Base-by-base conservation (phyloP, 768 basidiomycete genomes). In the Lactifluus rugatus region DNA sequence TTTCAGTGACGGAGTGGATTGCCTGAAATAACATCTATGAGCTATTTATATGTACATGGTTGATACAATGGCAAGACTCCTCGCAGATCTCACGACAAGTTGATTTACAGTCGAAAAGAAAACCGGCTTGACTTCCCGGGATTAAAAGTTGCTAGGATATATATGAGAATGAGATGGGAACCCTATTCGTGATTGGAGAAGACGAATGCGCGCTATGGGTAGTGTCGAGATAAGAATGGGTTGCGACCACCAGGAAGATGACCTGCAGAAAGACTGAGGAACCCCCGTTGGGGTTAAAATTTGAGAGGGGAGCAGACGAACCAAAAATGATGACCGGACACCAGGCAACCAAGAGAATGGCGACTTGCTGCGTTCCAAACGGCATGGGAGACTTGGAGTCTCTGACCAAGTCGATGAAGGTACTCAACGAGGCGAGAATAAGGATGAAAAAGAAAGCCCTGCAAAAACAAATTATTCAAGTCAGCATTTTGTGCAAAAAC, bases 311-410 rank as follows among this genome's bases (percentile, higher is more conserved):
- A 11, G n/a, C 9, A 45, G 28, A 65, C 75, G 62, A 54, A 78
- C 83, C 77, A 62, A 85, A 80, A 36, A 83, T 65, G 21, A 85
- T 34, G 10, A 72, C 70, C 8, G 84, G 84, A 6, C 75, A 80
- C 84, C 83, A 86, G 10, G 75, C 81, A 9, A 72, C 75, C 25
- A 84, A 68, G 17, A 86, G 64, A 46, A 86, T 66, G 39, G 81
- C 80, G 54, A 87, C 65, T 66, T 87, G 81, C 58, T 87, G 84
- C 28, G 83, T 79, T 26, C 83, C 84, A 62, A 87, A 78, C 4
- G 83, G 70, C 14, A 76, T 69, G 2, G 84, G 82, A 23, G 68
- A 50, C 1, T 9, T 0, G 25, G 69, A 70, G 46, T 67, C 67
- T 51, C 36, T 70, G 31, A 66, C 73, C 39, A 81, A 71, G 65